Base-by-base conservation (phyloP, 2,329 filamentous ascomycete genomes). In the Xylariaceae sp. region DNA sequence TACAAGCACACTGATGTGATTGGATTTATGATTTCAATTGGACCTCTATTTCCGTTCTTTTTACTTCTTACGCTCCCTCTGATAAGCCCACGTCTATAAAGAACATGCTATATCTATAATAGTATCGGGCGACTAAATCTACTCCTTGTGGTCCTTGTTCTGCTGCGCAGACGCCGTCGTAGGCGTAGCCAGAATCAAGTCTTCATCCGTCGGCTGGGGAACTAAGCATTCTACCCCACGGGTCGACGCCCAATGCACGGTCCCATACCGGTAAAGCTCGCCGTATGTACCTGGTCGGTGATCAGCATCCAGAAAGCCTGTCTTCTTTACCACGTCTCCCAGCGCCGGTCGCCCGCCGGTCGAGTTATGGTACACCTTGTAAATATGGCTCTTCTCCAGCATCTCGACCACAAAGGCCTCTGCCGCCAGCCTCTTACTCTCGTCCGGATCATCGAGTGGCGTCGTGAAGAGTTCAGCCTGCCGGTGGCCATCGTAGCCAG, bases 311-410 rank as follows among this genome's bases (percentile, higher is more conserved):
- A 37, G 35, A 6, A 62, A 65, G 3, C 55, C 65, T 3, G 63
- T 50, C 51, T 42, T 50, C 55, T 59, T 59, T 39, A 72, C 50
- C 4, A 71, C 44, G 35, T 72, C 70, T 6, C 70, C 69, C 0
- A 72, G 57, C 3, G 69, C 68, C 0, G 66, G 68, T 0, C 55
- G 26, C 0, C 61, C 66, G 2, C 63, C 66, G 0, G 66, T 66
- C 2, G 70, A 70, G 19, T 70, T 72, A n/a, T 71, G 70, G 47
- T 70, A 71, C 2, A 70, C 61, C 57, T 72, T 72, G 50, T 71
- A 71, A 62, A 71, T 71, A 45, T 69, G 64, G 34, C 67, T 70
- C 12, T 68, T 62, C 50, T 69, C 65, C 0, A 72, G 50, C 60
- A 71, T 61, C 27, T 71, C 67, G 0, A 71, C 42, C 1, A 72